phyloP scores from a whole-genome alignment of 768 basidiomycete species.

The Lactarius hatsudake region DNA sequence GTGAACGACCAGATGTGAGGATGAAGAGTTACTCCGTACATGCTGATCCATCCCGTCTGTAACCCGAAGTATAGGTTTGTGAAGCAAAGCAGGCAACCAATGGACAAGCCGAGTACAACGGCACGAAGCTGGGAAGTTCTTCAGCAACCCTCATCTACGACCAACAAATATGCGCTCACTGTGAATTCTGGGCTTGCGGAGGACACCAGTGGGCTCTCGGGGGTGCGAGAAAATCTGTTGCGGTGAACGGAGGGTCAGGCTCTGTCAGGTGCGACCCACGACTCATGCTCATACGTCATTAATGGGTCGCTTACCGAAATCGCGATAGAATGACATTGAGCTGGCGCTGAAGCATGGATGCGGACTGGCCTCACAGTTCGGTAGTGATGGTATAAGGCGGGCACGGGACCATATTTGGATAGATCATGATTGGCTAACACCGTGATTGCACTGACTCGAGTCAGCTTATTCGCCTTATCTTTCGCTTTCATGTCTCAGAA shows the following conservation, averaged over 20 bases:
- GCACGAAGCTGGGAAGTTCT: slow-evolving; percentile 40
- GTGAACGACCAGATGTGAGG: neutral
- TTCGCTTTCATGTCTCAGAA: slow-evolving; percentile 36
- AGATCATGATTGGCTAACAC: neutral
- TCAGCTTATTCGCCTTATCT: neutral
- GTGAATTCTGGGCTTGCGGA: slow-evolving; percentile 26
- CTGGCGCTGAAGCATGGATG: neutral
- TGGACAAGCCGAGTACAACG: slow-evolving; percentile 72
- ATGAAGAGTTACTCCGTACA: slow-evolving; percentile 46
- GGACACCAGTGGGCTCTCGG: neutral
- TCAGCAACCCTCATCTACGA: neutral
- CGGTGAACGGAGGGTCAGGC: too few species aligned
- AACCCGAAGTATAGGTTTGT: slow-evolving; percentile 89
- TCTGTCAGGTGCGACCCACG: neutral
- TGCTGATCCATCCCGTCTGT: slow-evolving; percentile 88
- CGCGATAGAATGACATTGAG: slow-evolving; percentile 4
- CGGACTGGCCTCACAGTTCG: neutral
- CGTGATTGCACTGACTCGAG: neutral
- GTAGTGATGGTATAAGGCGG: neutral
- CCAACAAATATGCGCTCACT: slow-evolving; percentile 2
- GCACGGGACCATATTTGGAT: neutral
- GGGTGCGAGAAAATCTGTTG: neutral
- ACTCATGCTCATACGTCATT: neutral
- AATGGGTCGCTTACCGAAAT: slow-evolving; percentile 5
- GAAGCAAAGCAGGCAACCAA: slow-evolving; percentile 86